Conservation (phyloP, 768 basidiomycete species). For the Lactarius sp. region DNA sequence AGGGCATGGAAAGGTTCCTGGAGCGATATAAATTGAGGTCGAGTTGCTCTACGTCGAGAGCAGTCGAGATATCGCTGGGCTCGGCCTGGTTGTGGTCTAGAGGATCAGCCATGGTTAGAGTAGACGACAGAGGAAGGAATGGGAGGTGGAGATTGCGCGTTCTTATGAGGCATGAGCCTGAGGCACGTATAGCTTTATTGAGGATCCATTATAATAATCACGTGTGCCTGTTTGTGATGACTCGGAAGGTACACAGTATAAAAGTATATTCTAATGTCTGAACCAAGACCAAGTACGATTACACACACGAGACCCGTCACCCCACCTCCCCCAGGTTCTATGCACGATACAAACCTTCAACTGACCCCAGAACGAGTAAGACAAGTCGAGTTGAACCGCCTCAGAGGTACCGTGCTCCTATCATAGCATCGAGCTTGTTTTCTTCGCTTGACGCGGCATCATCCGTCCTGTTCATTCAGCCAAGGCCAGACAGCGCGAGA, state of each 20-base stretch:
- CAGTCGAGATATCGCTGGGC: slow-evolving; percentile 52
- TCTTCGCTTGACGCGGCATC: neutral
- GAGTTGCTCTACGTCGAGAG: slow-evolving; percentile 73
- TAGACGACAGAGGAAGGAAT: neutral
- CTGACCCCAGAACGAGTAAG: slow-evolving; percentile 65
- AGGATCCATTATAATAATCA: neutral
- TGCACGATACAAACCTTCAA: slow-evolving; percentile 20
- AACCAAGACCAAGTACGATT: neutral
- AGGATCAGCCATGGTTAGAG: slow-evolving; percentile 13
- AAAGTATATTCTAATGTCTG: neutral
- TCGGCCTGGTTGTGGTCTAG: slow-evolving; percentile 18
- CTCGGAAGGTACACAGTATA: no score
- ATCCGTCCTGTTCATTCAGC: slow-evolving; percentile 38
- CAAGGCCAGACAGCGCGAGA: slow-evolving; percentile 67
- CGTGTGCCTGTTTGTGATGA: neutral
- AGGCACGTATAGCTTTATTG: no score
- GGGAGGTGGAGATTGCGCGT: neutral
- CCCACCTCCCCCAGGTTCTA: slow-evolving; percentile 34
- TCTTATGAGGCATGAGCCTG: no score
- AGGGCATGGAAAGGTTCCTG: slow-evolving; percentile 62
- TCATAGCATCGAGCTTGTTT: neutral
- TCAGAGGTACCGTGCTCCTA: slow-evolving; percentile 50
- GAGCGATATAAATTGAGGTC: slow-evolving; percentile 77
- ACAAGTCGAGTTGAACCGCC: slow-evolving; percentile 71
- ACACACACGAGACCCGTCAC: slow-evolving; percentile 34